These are phyloP conservation scores for Daldinia decipiens DNA, from an alignment of 495 filamentous ascomycete species.

Conservation along the genomic window DNA sequence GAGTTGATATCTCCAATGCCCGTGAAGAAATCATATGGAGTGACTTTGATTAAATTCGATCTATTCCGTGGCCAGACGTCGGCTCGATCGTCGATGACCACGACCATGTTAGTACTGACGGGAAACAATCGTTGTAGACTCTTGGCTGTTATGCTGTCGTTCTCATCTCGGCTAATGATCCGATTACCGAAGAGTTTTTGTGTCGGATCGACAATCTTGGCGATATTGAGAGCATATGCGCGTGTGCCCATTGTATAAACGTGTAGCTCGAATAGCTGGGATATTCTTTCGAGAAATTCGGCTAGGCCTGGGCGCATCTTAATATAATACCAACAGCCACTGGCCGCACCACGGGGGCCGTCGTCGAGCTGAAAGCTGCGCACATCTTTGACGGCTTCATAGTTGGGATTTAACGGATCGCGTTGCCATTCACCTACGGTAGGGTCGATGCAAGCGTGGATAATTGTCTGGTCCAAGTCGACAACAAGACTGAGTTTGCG, in stretches of 20 bases:
- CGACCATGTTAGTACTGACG: slow-evolving; percentile 98
- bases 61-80: slow-evolving; percentile 98
- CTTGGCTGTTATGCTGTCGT: slow-evolving; percentile 89
- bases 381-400: slow-evolving; percentile 89
- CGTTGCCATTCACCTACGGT: slow-evolving; percentile 95
- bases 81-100: slow-evolving; percentile 96
- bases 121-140: slow-evolving; percentile 92
- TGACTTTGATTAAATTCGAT: slow-evolving; percentile 92
- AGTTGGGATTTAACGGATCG: slow-evolving; percentile 88
- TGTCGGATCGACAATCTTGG: slow-evolving; percentile 90
- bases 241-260: slow-evolving; percentile 99
- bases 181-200: slow-evolving; percentile 91
- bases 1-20: slow-evolving; percentile 99
- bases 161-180: slow-evolving; percentile 96
- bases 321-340: slow-evolving; percentile 93
- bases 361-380: slow-evolving; percentile 90
- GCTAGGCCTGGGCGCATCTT: slow-evolving; percentile 94
- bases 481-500: slow-evolving; percentile 93
- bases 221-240: slow-evolving; percentile 91
- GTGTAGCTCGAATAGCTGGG: slow-evolving; percentile 89
- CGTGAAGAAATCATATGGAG: slow-evolving; percentile 95
- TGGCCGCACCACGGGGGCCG: slow-evolving; percentile 69
- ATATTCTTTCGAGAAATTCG: slow-evolving; percentile 81
- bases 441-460: slow-evolving; percentile 96
- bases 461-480: slow-evolving; percentile 97